phyloP scores from a whole-genome alignment of 139 green algal genomes.

The Yamagishiella unicocca region DNA sequence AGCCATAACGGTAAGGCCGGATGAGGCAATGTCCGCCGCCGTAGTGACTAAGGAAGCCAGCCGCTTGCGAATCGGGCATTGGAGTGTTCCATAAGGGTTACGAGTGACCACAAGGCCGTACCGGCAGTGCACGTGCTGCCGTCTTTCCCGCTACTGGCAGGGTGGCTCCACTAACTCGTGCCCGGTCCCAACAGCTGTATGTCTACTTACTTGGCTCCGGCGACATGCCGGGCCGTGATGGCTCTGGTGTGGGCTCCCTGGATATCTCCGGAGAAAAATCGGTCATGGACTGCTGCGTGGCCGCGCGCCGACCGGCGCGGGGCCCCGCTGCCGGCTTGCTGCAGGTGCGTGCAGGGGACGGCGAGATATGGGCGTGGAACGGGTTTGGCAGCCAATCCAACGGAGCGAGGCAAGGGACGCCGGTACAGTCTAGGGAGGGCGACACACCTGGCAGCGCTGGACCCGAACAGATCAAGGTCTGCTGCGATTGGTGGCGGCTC shows the following conservation, averaged over 20 bases:
- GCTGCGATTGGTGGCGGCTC: constrained; percentile 13
- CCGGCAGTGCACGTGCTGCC: too few species aligned
- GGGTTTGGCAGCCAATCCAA: too few species aligned
- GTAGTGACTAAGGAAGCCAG: too few species aligned
- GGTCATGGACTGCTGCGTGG: background rate
- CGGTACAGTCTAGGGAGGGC: too few species aligned
- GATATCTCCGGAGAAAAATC: constrained; percentile 19
- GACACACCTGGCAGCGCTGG: constrained; percentile 23
- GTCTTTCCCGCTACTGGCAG: too few species aligned
- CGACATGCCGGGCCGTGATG: background rate
- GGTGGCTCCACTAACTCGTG: too few species aligned
- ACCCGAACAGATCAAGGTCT: constrained; percentile 39
- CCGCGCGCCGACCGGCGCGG: constrained; percentile 15
- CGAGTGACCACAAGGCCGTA: too few species aligned
- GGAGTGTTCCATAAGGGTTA: too few species aligned
- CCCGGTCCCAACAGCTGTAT: background rate
- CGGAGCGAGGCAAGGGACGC: background rate
- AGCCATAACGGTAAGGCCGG: too few species aligned
- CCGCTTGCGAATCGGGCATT: too few species aligned
- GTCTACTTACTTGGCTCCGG: constrained; percentile 20
- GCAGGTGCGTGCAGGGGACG: background rate
- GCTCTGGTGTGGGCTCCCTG: constrained; percentile 33
- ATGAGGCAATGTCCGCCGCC: too few species aligned
- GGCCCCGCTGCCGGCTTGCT: constrained; percentile 24
- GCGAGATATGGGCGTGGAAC: background rate